phyloP scores from a whole-genome alignment of 768 basidiomycete species.

The Dioszegia hungarica region DNA sequence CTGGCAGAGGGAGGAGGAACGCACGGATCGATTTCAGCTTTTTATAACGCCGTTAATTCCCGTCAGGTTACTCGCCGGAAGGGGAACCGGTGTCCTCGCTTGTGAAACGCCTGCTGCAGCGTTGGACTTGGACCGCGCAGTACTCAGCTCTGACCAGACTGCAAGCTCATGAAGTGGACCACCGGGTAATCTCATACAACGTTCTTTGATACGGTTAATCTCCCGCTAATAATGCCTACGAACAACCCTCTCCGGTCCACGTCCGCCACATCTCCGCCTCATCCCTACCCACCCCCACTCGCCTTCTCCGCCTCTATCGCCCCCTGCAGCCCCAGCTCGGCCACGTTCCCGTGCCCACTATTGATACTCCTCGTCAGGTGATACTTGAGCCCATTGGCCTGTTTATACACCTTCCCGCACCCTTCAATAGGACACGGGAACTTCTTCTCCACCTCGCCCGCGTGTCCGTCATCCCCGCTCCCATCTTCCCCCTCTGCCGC shows the following conservation, averaged over 20 bases:
- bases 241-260: too few species aligned
- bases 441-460: slow-evolving; percentile 38
- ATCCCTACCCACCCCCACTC: not conserved
- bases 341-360: slow-evolving; percentile 44
- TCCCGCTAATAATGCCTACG: too few species aligned
- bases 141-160: too few species aligned
- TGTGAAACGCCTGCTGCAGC: too few species aligned
- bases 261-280: too few species aligned
- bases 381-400: slow-evolving; percentile 49
- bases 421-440: slow-evolving; percentile 48
- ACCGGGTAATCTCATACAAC: too few species aligned
- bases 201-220: too few species aligned
- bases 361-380: slow-evolving; percentile 48
- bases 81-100: too few species aligned
- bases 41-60: not conserved
- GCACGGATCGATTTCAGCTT: not conserved
- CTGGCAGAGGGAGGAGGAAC: not conserved
- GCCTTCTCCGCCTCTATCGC: not conserved
- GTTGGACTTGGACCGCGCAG: too few species aligned
- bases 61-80: too few species aligned
- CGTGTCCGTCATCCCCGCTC: slow-evolving; percentile 23
- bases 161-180: too few species aligned
- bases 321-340: slow-evolving; percentile 27
- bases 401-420: slow-evolving; percentile 48
- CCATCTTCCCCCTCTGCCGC: slow-evolving; percentile 31